These are phyloP conservation scores for Sugiyamaella grinbergsii DNA, from an alignment of 1,139 yeast genomes.

Conservation along the genomic window DNA sequence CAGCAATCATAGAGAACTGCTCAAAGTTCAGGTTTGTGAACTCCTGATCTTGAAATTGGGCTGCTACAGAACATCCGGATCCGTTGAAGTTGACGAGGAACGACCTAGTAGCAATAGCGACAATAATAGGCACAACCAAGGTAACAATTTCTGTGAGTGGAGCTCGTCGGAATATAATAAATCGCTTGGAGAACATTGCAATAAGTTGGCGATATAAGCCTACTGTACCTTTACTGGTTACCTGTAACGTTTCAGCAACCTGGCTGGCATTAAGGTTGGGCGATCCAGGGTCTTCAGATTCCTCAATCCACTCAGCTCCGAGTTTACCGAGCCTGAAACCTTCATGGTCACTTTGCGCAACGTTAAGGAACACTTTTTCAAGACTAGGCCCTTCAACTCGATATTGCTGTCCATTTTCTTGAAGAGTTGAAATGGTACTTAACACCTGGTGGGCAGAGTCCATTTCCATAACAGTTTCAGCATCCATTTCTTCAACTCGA, in stretches of 20 bases:
- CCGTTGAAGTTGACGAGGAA: constrained; percentile 35
- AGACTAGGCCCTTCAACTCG: constrained; percentile 42
- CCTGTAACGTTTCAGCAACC: constrained; percentile 24
- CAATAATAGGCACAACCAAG: constrained; percentile 39
- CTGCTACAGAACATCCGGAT: constrained; percentile 32
- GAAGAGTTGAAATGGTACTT: constrained; percentile 30
- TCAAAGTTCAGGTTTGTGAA: constrained; percentile 28
- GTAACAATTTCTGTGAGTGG: constrained; percentile 39
- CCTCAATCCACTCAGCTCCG: constrained; percentile 20
- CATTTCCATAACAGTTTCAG: constrained; percentile 34
- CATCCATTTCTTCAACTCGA: constrained; percentile 34
- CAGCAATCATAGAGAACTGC: constrained; percentile 26
- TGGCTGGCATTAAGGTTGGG: constrained; percentile 17
- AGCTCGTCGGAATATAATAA: constrained; percentile 36
- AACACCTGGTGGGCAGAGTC: constrained; percentile 33
- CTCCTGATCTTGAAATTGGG: constrained; percentile 28
- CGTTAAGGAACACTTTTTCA: constrained; percentile 42
- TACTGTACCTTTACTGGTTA: constrained; percentile 25
- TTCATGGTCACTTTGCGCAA: constrained; percentile 41
- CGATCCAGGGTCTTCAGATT: constrained; percentile 12
- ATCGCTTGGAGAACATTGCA: constrained; percentile 41
- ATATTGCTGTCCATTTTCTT: constrained; percentile 31
- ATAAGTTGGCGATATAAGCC: constrained; percentile 35
- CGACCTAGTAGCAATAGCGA: constrained; percentile 37
- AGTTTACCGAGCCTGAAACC: constrained; percentile 28